Conservation (phyloP, 2,329 filamentous ascomycete species). For the Fusarium praegraminearum region DNA sequence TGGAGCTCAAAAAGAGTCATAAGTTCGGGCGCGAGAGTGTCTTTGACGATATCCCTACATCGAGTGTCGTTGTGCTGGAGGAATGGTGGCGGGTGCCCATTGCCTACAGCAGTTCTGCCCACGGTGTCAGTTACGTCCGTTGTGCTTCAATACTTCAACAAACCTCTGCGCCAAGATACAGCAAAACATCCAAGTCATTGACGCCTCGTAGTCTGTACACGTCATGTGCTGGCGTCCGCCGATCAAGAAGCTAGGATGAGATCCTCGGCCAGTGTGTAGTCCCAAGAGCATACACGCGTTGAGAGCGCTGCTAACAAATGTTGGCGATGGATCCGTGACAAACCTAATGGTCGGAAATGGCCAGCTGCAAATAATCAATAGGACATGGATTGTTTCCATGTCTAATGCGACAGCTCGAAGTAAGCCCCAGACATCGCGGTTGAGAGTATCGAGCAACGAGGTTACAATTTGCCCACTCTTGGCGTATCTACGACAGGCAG, state of each 20-base stretch:
- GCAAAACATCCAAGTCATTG: conserved; percentile 65
- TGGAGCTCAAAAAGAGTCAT: conserved; percentile 60
- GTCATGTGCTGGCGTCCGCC: conserved; percentile 58
- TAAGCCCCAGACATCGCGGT: conserved; percentile 59
- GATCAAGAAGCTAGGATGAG: conserved; percentile 61
- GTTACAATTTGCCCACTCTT: conserved; percentile 57
- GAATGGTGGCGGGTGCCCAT: conserved; percentile 62
- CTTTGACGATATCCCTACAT: conserved; percentile 55
- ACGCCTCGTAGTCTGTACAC: conserved; percentile 64
- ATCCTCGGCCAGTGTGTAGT: conserved; percentile 65
- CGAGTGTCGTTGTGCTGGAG: conserved; percentile 63
- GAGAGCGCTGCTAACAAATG: conserved; percentile 61
- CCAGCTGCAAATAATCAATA: conserved; percentile 65
- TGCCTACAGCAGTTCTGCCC: conserved; percentile 52
- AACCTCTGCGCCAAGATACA: conserved; percentile 65
- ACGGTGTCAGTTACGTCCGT: conserved; percentile 9
- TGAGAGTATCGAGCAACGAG: conserved; percentile 61
- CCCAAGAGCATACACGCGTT: conserved; percentile 63
- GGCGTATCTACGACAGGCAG: conserved; percentile 63
- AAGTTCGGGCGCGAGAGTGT: conserved; percentile 59
- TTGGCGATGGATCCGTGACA: conserved; percentile 62
- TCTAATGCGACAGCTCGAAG: conserved; percentile 58
- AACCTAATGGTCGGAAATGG: conserved; percentile 64
- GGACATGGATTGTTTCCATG: conserved; percentile 63
- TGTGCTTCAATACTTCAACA: background rate